Conservation (phyloP, 495 filamentous ascomycete genomes). For the Lasiosphaeria miniovina region DNA sequence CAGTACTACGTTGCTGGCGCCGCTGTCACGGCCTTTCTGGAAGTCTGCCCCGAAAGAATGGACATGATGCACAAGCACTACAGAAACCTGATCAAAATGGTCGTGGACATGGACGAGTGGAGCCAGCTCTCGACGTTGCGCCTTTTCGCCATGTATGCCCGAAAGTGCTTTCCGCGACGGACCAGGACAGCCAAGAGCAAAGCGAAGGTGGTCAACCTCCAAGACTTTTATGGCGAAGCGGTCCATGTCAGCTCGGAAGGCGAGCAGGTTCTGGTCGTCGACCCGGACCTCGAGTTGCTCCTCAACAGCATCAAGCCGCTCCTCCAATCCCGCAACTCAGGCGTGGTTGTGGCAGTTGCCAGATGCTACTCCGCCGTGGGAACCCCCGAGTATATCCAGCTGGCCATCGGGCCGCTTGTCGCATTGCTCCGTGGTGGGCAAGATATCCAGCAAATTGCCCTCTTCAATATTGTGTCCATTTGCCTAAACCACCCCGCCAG, state of each 20-base stretch:
- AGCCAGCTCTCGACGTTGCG: slow-evolving; percentile 79
- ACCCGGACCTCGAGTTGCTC: slow-evolving; percentile 81
- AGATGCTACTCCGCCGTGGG: slow-evolving; percentile 82
- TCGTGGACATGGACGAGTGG: slow-evolving; percentile 99
- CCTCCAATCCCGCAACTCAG: slow-evolving; percentile 89
- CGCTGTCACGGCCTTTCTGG: slow-evolving; percentile 83
- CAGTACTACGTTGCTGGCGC: slow-evolving; percentile 95
- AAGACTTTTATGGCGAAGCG: slow-evolving; percentile 73
- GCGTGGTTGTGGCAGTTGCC: slow-evolving; percentile 83
- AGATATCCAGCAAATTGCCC: slow-evolving; percentile 82
- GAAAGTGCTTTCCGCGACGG: slow-evolving; percentile 81
- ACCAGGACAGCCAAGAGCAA: slow-evolving; percentile 50
- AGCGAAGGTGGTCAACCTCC: slow-evolving; percentile 41
- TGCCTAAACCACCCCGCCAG: slow-evolving; percentile 66
- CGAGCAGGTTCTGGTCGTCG: slow-evolving; percentile 61
- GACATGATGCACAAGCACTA: slow-evolving; percentile 91
- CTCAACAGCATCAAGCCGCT: slow-evolving; percentile 76
- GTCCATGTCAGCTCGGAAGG: slow-evolving; percentile 44
- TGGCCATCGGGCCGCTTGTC: slow-evolving; percentile 76
- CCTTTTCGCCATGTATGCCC: slow-evolving; percentile 77
- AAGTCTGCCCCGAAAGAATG: slow-evolving; percentile 80
- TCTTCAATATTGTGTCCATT: slow-evolving; percentile 91
- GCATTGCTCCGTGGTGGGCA: slow-evolving; percentile 78
- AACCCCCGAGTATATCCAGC: slow-evolving; percentile 65
- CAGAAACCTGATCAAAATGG: slow-evolving; percentile 73